Evolutionary conservation across 352 stramenopile genomes (phyloP), one percentile per base, ranked within the genome.

Genomic region (Globisporangium megalacanthum): DNA sequence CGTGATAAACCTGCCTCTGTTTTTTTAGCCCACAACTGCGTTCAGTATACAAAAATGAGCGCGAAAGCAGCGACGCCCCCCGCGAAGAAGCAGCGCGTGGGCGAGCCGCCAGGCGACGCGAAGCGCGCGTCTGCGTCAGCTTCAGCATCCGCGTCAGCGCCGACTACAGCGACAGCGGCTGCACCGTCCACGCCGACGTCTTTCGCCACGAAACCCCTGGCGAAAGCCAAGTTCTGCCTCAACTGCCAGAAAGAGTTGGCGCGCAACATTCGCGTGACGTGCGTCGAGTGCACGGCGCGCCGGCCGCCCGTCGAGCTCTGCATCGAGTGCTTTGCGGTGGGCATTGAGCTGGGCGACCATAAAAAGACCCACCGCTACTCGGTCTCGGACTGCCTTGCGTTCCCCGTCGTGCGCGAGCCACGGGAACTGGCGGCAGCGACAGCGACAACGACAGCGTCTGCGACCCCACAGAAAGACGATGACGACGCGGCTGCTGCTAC

Each of bases 311-410:
- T 88, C n/a, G 85, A 92, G 65, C 72, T 98, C 3, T 99, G 96
- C 65, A 77, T 98, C 64, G 94, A 98, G 66, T 99, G 96, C 68
- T 98, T 99, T 53, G 82, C 83, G 31, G 82, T 91, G 33, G 83
- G 88, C 14, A 75, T 74, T 8, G 83, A 95, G 67, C 68, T 92
- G 58, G 78, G 79, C 35, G 75, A 72, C 55, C 85, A 95, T 68
- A 89, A 90, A 64, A 91, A 91, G 67, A 80, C 58, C 49, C 85
- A 95, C 63, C 62, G 56, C 57, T 95, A 95, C 74, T 81, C 64
- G 20, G 78, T 95, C 35, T 92, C 85, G 39, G 85, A 95, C 65
- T 93, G 81, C 54, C 66, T 92, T 56, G 73, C 83, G 44, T 95
- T 87, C 63, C 76, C 83, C 14, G 66, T 95, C 41, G 76, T 93